Conservation (phyloP, 225 moss, liverwort and hornwort species). For the Anthoceros angustus region DNA sequence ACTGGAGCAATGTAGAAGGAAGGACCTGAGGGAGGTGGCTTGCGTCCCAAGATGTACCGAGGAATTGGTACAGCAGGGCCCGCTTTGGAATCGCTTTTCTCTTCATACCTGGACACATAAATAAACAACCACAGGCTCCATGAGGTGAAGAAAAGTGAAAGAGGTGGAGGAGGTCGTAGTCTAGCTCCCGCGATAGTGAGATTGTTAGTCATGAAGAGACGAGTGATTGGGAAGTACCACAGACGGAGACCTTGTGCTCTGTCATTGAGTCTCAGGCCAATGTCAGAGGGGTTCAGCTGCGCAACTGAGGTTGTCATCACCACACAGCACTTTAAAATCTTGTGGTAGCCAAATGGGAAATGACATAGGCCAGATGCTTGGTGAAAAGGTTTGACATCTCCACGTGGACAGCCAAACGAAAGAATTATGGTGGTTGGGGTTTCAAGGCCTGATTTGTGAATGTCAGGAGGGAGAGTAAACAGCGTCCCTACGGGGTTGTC, state of each 20-base stretch:
- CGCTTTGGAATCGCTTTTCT: background rate
- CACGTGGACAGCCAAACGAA: no score
- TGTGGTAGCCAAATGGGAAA: background rate
- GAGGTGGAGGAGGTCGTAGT: no score
- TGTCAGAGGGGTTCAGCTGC: slow-evolving; percentile 2
- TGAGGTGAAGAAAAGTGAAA: no score
- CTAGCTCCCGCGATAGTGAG: no score
- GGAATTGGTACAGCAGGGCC: slow-evolving; percentile 1
- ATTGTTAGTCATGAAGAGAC: background rate
- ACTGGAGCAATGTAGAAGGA: background rate
- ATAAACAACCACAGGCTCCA: background rate
- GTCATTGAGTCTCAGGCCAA: slow-evolving; percentile 3
- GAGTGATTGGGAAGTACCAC: background rate
- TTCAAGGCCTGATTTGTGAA: no score
- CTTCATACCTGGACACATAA: slow-evolving; percentile 1
- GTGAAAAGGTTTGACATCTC: no score
- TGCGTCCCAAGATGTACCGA: background rate
- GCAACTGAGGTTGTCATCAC: background rate
- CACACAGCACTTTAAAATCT: background rate
- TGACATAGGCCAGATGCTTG: no score
- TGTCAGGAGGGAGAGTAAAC: no score
- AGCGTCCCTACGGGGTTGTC: no score
- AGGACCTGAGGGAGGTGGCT: slow-evolving; percentile 1
- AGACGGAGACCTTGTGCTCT: slow-evolving; percentile 4
- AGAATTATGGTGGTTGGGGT: no score